Evolutionary conservation across 2,329 filamentous ascomycete genomes (phyloP).

Genomic region (Coniochaeta sp.): DNA sequence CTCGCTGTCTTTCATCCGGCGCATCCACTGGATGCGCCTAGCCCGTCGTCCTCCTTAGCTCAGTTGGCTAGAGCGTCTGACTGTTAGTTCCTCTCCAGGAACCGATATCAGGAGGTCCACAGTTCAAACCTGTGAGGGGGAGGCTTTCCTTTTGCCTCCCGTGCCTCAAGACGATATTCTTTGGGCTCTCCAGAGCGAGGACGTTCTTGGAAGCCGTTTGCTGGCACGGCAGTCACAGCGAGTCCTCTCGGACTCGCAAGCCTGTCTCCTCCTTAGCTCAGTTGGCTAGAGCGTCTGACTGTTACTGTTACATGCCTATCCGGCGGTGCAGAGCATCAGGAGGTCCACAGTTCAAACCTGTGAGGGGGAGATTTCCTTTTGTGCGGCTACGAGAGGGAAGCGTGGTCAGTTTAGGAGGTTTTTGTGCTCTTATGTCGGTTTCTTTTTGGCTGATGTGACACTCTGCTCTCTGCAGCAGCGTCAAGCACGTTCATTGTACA

Average conservation of each 20-base stretch:
- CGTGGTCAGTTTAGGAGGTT: not conserved
- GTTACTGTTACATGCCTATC: not conserved
- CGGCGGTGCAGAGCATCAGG: not conserved
- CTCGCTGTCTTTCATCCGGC: not conserved
- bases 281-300: conserved; percentile 1
- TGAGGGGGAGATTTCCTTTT: not conserved
- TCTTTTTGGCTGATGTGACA: too few relatives aligned
- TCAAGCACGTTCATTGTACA: too few relatives aligned
- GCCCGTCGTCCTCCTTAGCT: not conserved
- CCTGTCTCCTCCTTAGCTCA: too few relatives aligned
- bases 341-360: not conserved
- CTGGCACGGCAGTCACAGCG: too few relatives aligned
- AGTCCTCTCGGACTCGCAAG: too few relatives aligned
- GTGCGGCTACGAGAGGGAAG: not conserved
- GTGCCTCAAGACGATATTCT: too few relatives aligned
- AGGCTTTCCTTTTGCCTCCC: not conserved
- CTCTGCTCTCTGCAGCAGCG: too few relatives aligned
- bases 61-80: conserved; percentile 1
- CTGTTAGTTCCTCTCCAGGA: not conserved
- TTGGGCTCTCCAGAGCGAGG: too few relatives aligned
- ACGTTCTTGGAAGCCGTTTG: too few relatives aligned
- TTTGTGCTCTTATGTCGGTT: not conserved
- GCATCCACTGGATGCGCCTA: not conserved
- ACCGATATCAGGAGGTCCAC: not conserved
- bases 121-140: not conserved